Evolutionary conservation across 305 asterid species (phyloP).

Genomic region (Ilex paraguariensis): DNA sequence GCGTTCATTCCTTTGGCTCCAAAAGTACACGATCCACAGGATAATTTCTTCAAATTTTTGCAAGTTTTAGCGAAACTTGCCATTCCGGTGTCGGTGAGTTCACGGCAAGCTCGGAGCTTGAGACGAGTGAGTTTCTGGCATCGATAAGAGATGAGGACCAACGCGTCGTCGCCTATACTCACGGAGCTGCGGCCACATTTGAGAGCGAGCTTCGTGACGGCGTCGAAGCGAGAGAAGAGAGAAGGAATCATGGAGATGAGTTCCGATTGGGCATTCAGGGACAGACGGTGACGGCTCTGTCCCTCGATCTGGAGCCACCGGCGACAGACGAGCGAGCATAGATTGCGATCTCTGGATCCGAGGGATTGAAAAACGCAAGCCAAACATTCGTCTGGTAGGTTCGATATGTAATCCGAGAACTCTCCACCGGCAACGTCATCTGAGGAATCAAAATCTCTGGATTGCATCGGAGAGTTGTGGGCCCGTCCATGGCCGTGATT

Average conservation of each 20-base stretch:
- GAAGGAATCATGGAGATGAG: constrained; percentile 13
- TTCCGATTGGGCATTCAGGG: constrained; percentile 25
- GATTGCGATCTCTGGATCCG: constrained; percentile 28
- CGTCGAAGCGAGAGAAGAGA: constrained; percentile 25
- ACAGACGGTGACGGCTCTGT: constrained; percentile 27
- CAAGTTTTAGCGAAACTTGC: constrained; percentile 25
- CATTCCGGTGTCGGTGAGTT: constrained; percentile 27
- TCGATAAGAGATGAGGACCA: constrained; percentile 18
- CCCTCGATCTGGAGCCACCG: constrained; percentile 27
- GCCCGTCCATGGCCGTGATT: too few species aligned
- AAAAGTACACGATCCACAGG: constrained; percentile 32
- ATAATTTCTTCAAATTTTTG: constrained; percentile 25
- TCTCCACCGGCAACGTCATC: too few species aligned
- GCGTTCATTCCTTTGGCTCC: constrained; percentile 41
- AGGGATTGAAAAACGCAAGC: constrained; percentile 27
- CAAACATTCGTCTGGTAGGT: constrained; percentile 33
- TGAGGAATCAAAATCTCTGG: too few species aligned
- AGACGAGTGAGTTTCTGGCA: constrained; percentile 25
- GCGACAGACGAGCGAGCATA: constrained; percentile 28
- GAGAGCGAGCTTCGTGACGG: constrained; percentile 30
- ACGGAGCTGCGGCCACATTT: constrained; percentile 31
- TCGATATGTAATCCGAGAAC: not conserved
- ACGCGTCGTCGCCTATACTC: constrained; percentile 23
- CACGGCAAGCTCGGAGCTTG: constrained; percentile 30
- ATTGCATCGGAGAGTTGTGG: too few species aligned